Evolutionary conservation across 768 basidiomycete species (phyloP), one percentile per base, ranked within the genome.

Genomic region (Rhizopogon vulgaris): DNA sequence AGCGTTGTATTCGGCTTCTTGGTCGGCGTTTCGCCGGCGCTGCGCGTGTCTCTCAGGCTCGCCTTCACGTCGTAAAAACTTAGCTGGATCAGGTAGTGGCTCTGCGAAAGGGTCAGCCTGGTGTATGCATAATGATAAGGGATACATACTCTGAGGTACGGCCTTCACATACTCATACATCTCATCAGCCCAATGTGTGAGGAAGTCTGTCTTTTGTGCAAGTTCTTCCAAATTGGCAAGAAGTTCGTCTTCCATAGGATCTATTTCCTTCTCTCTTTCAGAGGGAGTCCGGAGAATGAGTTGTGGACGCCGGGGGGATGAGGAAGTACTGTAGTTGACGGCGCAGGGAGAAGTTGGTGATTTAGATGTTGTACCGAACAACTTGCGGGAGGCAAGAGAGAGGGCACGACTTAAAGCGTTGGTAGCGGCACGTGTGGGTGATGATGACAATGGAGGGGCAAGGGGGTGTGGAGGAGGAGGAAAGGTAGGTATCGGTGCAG

Each of bases 171-270:
- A 84, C 60, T 90, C 89, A 60, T 90, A 89, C 80, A 96, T 86
- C 75, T 93, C 88, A 58, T 98, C 95, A 18, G 90, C 96, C 83
- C 94, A 95, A 55, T 89, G 86, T 52, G 89, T 88, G 53, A 98
- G 71, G 48, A 94, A 93, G 54, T 90, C 85, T 32, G 95, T 95
- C 78, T 98, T 99, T 76, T 96, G 91, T 32, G 94, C 95, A 3
- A 94, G 73, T 56, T 94, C 89, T 63, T 98, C 95, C 39, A 98
- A 72, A 17, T 71, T 67, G 2, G 75, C 80, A n/a, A 96, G 71
- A n/a, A 96, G 68, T 54, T 83, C 81, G 54, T 95, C 90, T 59
- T 96, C 93, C 58, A 87, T 71, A 1, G 85, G 85, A 60, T 89
- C 85, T 17, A 78, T 68, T 55, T 74, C 72, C 9, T 28, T 42